Conservation (phyloP, 495 filamentous ascomycete species). For the Terfezia boudieri region DNA sequence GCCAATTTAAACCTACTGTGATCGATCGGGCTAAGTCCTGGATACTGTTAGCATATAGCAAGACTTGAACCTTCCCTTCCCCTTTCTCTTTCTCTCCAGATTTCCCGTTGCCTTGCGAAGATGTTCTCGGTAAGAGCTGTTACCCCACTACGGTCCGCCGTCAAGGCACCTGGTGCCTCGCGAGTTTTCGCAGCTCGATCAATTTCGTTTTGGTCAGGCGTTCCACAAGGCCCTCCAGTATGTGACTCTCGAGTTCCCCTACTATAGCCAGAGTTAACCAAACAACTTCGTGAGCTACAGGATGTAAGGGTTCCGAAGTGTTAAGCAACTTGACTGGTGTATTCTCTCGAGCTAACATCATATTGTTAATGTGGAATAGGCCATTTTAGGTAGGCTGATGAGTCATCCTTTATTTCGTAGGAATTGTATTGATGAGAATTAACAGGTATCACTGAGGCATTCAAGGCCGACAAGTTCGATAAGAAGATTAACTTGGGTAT, state of each 20-base stretch:
- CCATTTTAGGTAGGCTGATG: no score
- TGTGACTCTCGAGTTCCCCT: slow-evolving; percentile 18
- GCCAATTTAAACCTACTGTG: no score
- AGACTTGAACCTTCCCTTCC: background rate
- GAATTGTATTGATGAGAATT: no score
- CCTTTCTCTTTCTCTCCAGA: slow-evolving; percentile 3
- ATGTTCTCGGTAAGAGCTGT: slow-evolving; percentile 35
- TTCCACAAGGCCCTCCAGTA: slow-evolving; percentile 85
- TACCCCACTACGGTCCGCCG: slow-evolving; percentile 20
- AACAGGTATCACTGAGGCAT: slow-evolving; percentile 79
- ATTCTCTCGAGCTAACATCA: no score
- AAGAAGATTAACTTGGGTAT: slow-evolving; percentile 95
- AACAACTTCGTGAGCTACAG: no score
- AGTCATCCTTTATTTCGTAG: no score
- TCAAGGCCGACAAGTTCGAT: slow-evolving; percentile 79
- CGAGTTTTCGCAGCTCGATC: slow-evolving; percentile 36
- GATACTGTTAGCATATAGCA: background rate
- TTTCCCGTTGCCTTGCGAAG: slow-evolving; percentile 20
- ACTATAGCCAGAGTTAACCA: no score
- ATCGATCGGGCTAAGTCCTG: no score
- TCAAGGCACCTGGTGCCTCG: slow-evolving; percentile 28
- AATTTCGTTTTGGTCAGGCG: slow-evolving; percentile 68
- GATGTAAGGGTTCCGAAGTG: no score
- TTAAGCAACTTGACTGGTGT: no score
- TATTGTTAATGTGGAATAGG: no score